Evolutionary conservation across 805 yeast genomes (phyloP).

Genomic region (Candida arabinofermentans): DNA sequence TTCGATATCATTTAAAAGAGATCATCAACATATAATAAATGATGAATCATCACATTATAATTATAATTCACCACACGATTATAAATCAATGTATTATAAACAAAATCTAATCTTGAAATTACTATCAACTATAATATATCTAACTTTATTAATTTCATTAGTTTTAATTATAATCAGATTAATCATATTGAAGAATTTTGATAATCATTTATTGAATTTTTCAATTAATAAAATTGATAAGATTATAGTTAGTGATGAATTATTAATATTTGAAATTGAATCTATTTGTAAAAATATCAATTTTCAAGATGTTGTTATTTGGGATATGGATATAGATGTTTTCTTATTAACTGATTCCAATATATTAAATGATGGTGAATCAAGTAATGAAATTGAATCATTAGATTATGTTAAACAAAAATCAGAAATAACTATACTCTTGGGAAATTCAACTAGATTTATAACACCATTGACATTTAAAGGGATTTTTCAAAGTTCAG

Average conservation of each 20-base stretch:
- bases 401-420: no score
- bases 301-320: slow-evolving; percentile 29
- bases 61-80: slow-evolving; percentile 31
- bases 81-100: slow-evolving; percentile 25
- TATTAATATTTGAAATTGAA: slow-evolving; percentile 30
- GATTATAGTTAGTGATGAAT: slow-evolving; percentile 29
- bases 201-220: slow-evolving; percentile 24
- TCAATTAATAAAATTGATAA: slow-evolving; percentile 23
- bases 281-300: slow-evolving; percentile 25
- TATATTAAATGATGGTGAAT: no score
- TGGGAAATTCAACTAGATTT: slow-evolving; percentile 29
- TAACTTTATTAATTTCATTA: slow-evolving; percentile 7
- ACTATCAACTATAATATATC: slow-evolving; percentile 14
- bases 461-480: slow-evolving; percentile 29
- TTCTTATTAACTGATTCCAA: slow-evolving; percentile 26
- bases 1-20: slow-evolving; percentile 10
- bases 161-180: slow-evolving; percentile 14
- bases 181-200: slow-evolving; percentile 24
- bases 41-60: slow-evolving; percentile 12
- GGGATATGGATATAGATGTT: slow-evolving; percentile 32
- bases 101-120: slow-evolving; percentile 20
- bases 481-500: slow-evolving; percentile 21
- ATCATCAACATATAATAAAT: slow-evolving; percentile 13
- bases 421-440: slow-evolving; percentile 28
- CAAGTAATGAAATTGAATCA: no score